A percentile compares a stretch with the other conserved stretches of the same genome.
phyloP scores from a whole-genome alignment of 2,329 filamentous ascomycete species.

The Colletotrichum australisinense region DNA sequence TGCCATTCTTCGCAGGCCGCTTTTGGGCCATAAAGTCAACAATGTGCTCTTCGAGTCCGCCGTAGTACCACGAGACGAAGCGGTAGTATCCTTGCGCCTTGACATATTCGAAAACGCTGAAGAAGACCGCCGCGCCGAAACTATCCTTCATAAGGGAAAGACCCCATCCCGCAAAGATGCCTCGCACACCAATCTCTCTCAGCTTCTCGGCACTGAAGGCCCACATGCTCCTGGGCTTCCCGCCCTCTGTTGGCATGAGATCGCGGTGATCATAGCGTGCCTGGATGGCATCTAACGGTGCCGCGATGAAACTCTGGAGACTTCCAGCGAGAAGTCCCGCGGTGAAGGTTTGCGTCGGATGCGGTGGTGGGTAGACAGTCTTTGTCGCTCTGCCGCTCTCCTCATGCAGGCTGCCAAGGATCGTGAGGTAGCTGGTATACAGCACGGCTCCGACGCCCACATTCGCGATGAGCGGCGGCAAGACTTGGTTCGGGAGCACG shows the following conservation, averaged over 20 bases:
- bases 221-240: constrained; percentile 75
- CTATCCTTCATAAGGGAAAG: constrained; percentile 77
- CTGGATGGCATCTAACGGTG: constrained; percentile 81
- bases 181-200: constrained; percentile 76
- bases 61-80: constrained; percentile 79
- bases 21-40: constrained; percentile 62
- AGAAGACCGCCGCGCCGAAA: constrained; percentile 77
- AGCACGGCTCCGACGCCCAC: constrained; percentile 79
- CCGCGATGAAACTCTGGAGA: constrained; percentile 78
- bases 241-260: constrained; percentile 54
- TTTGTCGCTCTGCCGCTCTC: constrained; percentile 68
- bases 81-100: constrained; percentile 80
- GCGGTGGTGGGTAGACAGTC: constrained; percentile 77
- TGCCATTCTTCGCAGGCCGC: constrained; percentile 46
- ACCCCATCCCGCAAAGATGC: constrained; percentile 80
- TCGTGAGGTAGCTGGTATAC: constrained; percentile 81
- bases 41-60: constrained; percentile 63
- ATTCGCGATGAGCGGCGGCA: constrained; percentile 81
- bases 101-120: constrained; percentile 79
- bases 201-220: constrained; percentile 72
- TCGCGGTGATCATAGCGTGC: constrained; percentile 74
- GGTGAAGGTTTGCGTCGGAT: constrained; percentile 71
- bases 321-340: constrained; percentile 77
- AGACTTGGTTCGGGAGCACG: constrained; percentile 80
- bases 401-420: constrained; percentile 73